phyloP scores from a whole-genome alignment of 2,329 filamentous ascomycete species.

The Pseudogymnoascus sp. region DNA sequence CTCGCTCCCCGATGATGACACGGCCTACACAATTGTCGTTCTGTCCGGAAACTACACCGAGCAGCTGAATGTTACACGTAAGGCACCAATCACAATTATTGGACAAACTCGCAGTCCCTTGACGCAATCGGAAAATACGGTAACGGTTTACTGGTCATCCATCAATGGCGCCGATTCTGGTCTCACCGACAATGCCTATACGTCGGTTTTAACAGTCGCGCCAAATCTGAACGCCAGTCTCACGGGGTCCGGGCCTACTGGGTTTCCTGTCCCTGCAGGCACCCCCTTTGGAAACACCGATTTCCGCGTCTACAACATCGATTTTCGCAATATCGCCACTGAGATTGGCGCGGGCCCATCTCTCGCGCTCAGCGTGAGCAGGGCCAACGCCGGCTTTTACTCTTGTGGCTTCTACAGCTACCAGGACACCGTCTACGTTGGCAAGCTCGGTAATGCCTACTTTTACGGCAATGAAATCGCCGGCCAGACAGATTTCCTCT shows the following conservation, averaged over 20 bases:
- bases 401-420: conserved; percentile 59
- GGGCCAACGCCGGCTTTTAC: conserved; percentile 62
- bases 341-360: conserved; percentile 43
- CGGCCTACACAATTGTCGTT: conserved; percentile 48
- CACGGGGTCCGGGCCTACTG: conserved; percentile 55
- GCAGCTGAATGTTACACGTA: conserved; percentile 53
- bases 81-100: conserved; percentile 52
- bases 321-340: conserved; percentile 47
- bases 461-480: conserved; percentile 54
- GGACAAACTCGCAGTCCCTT: conserved; percentile 37
- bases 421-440: conserved; percentile 63
- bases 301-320: conserved; percentile 60
- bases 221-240: conserved; percentile 56
- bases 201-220: conserved; percentile 53
- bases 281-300: conserved; percentile 58
- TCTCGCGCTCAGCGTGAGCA: conserved; percentile 52
- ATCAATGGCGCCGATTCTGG: conserved; percentile 38
- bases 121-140: conserved; percentile 33
- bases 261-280: conserved; percentile 49
- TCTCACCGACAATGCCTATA: conserved; percentile 51
- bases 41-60: conserved; percentile 52
- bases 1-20: background rate
- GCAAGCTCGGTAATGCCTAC: conserved; percentile 60
- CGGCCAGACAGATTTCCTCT: conserved; percentile 62
- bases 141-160: conserved; percentile 53